Evolutionary conservation across 108 stramenopile species (phyloP).

Genomic region (Cylindrotheca fusiformis): DNA sequence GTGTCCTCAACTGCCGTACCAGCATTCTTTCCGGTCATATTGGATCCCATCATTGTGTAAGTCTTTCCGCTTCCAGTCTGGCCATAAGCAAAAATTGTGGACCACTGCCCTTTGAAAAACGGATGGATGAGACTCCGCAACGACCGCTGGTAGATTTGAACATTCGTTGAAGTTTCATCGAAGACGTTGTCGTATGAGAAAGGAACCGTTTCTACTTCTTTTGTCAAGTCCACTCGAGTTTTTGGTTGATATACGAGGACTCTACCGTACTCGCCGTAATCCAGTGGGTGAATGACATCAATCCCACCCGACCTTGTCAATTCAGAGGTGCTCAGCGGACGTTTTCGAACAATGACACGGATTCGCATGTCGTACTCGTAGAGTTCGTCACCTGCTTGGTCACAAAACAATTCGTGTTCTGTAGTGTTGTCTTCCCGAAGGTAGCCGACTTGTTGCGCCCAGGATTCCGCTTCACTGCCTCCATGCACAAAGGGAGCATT

Average conservation of each 20-base stretch:
- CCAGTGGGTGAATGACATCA: conserved; percentile 81
- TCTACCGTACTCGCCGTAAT: conserved; percentile 60
- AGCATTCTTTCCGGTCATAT: conserved; percentile 71
- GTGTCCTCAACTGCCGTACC: conserved; percentile 43
- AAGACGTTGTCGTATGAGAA: conserved; percentile 98
- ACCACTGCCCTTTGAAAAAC: conserved; percentile 85
- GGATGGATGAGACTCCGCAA: conserved; percentile 85
- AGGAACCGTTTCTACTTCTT: conserved; percentile 88
- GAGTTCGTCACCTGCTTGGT: conserved; percentile 14
- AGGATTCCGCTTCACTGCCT: conserved; percentile 51
- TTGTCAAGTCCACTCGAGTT: conserved; percentile 95
- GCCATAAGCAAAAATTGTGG: conserved; percentile 92
- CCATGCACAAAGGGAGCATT: conserved; percentile 52
- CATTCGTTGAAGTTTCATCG: conserved; percentile 67
- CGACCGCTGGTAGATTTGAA: conserved; percentile 78
- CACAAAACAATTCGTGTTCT: conserved; percentile 53
- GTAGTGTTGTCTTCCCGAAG: conserved; percentile 53
- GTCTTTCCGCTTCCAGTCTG: conserved; percentile 91
- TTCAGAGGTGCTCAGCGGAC: conserved; percentile 81
- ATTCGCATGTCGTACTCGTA: conserved; percentile 80
- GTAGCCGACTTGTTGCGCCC: conserved; percentile 51
- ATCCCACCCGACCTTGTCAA: conserved; percentile 51
- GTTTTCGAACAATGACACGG: conserved; percentile 86
- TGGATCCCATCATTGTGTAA: conserved; percentile 96
- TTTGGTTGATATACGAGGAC: conserved; percentile 96